Evolutionary conservation across 139 green algal species (phyloP), one percentile per base, ranked within the genome.

Genomic region (Asterochloris erici): DNA sequence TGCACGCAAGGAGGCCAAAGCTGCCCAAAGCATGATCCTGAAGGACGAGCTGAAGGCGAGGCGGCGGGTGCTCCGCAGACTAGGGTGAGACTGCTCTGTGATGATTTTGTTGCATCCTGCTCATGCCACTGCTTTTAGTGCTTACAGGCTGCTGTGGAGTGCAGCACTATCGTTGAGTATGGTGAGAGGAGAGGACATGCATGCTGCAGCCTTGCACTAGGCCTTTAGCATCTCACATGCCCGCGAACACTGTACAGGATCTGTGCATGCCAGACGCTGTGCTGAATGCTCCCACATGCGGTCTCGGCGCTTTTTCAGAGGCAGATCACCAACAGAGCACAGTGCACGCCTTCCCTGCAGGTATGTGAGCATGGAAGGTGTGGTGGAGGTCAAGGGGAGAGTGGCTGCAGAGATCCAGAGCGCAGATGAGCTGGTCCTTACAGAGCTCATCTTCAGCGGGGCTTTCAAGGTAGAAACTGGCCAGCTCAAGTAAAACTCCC

Each of bases 351-450:
- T 13, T 24, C 23, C 27, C 14, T 54, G 63, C 78, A 82, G 78
- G 78, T 85, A 85, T 64, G 23, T 90, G 17, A 81, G 87, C 77
- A n/a, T 64, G 16, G 86, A 92, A 17, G 92, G 90, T 10, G 77
- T 95, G 14, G 90, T 96, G 29, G 91, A 83, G 0, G 69, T 90
- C 27, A 96, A 94, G 88, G 91, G 88, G 0, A 79, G 79, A 29
- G 83, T 94, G 74, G 88, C 90, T 60, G 81, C 88, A 27, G 87
- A 91, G 82, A 87, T 94, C 68, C 84, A 86, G 62, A 92, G 84
- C 9, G 90, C 90, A 0, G 92, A 96, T 64, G 92, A 96, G 88
- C 89, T 97, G 70, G 90, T 97, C 76, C 84, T 96, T 73, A 85
- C 83, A 0, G 93, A 97, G 88, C 89, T 97, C 77, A 82, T 97